Conservation (phyloP, 176 grass and related monocot species). For the Oryza glaberrima region DNA sequence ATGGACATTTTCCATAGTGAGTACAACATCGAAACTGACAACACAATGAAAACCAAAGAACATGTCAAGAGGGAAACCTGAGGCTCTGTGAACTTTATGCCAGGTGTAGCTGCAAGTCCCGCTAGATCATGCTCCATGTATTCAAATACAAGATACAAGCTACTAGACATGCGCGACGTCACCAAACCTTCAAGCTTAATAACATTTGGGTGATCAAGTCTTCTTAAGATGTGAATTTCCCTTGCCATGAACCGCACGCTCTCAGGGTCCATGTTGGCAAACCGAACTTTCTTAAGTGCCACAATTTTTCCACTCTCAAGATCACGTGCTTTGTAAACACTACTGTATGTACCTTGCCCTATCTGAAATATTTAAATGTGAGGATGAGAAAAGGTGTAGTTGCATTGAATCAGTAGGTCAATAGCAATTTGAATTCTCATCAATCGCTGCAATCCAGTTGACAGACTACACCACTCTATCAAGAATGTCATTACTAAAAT, state of each 20-base stretch:
- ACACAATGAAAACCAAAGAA: constrained; percentile 25
- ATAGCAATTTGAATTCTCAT: constrained; percentile 7
- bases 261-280: constrained; percentile 92
- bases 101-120: constrained; percentile 85
- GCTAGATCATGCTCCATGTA: constrained; percentile 99
- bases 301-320: constrained; percentile 92
- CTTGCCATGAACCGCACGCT: constrained; percentile 99
- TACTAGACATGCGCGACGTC: constrained; percentile 87
- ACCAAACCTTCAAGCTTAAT: constrained; percentile 96
- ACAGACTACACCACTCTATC: not conserved
- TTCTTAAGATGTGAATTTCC: constrained; percentile 95
- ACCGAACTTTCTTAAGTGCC: constrained; percentile 96
- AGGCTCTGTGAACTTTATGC: constrained; percentile 87
- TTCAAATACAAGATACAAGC: constrained; percentile 96
- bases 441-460: not conserved
- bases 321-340: constrained; percentile 92
- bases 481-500: constrained; percentile 10
- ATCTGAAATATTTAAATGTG: constrained; percentile 64
- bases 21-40: constrained; percentile 10
- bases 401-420: not conserved
- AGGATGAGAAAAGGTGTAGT: constrained; percentile 29
- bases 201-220: constrained; percentile 92
- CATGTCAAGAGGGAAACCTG: constrained; percentile 63
- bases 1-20: constrained; percentile 46
- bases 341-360: constrained; percentile 99